Conservation (phyloP, 2,329 filamentous ascomycete species). For the Fusarium robinianum region DNA sequence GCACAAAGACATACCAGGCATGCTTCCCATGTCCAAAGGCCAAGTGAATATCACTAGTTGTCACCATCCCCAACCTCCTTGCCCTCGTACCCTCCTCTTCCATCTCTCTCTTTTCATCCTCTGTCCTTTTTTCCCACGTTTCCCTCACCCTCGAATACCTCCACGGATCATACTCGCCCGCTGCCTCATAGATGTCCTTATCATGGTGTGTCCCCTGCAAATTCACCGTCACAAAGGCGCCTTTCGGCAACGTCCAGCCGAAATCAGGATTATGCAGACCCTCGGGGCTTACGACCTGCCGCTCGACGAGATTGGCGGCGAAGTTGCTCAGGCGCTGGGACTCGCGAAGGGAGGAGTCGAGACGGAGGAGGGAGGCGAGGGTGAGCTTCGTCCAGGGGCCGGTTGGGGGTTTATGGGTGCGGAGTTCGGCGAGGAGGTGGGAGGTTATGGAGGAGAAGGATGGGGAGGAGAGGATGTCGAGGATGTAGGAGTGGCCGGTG, state of each 20-base stretch:
- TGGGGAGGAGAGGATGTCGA: slow-evolving; percentile 52
- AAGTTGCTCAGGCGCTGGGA: slow-evolving; percentile 56
- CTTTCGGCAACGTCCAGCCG: slow-evolving; percentile 46
- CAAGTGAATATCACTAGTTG: slow-evolving; percentile 55
- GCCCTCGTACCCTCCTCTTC: slow-evolving; percentile 42
- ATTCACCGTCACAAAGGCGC: slow-evolving; percentile 49
- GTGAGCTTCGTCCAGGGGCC: slow-evolving; percentile 52
- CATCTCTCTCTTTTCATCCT: slow-evolving; percentile 36
- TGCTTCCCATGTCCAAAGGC: slow-evolving; percentile 63
- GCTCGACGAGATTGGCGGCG: slow-evolving; percentile 49
- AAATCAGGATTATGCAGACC: slow-evolving; percentile 47
- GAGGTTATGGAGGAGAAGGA: slow-evolving; percentile 43
- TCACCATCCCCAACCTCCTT: slow-evolving; percentile 54
- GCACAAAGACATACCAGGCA: slow-evolving; percentile 44
- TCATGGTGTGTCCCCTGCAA: slow-evolving; percentile 54
- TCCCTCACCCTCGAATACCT: slow-evolving; percentile 52
- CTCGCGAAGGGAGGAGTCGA: slow-evolving; percentile 59
- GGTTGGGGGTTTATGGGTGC: slow-evolving; percentile 29
- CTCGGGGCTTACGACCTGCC: slow-evolving; percentile 50
- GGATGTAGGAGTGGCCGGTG: slow-evolving; percentile 52
- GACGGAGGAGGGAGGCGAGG: slow-evolving; percentile 48
- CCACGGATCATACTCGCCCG: slow-evolving; percentile 53
- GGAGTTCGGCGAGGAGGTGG: slow-evolving; percentile 50
- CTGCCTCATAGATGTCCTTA: slow-evolving; percentile 47
- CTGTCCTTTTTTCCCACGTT: slow-evolving; percentile 39